Evolutionary conservation across 2,329 filamentous ascomycete genomes (phyloP), one percentile per base, ranked within the genome.

Genomic region (Curvularia verruculosa): DNA sequence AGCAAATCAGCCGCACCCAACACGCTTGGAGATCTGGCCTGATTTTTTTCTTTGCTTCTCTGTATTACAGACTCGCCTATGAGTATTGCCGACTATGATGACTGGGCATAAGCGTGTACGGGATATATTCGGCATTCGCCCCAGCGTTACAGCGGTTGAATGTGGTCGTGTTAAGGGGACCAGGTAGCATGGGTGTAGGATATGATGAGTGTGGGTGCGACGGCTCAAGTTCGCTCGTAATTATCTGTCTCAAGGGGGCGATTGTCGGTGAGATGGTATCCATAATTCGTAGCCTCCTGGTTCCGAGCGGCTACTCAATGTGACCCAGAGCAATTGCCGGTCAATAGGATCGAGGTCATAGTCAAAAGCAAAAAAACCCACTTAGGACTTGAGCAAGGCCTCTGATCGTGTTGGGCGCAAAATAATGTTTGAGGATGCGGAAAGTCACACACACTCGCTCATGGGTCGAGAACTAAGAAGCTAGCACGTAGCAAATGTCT

Each of bases 221-320:
- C 39, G 39, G 39, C 26, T 31, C 34, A 39, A 39, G 13, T 43
- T 23, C 19, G 36, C 29, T 51, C 19, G 49, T 41, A 34, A 43
- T 51, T 28, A 39, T 23, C 26, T 51, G 49, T 23, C 26, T 51
- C 26, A 29, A 51, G 49, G 49, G n/a, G 31, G 44, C 12, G 39
- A 51, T 44, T 51, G 39, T 51, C 49, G 49, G 49, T 44, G 49
- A 34, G 49, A 43, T 51, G 12, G 49, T 39, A 43, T 44, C 39
- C 37, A 41, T 34, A 19, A 40, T 40, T 24, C 49, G 28, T 39
- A 51, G 15, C 13, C 36, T 44, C 37, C 29, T 36, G 9, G 49
- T 41, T 43, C 49, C 39, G 49, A 29, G 44, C 9, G 13, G 21
- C 39, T 24, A 28, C 49, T 44, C 39, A 51, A 31, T 18, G 28